Evolutionary conservation across 805 yeast species (phyloP), one percentile per base, ranked within the genome.

Genomic region (Helenozyma baotianmanensis): DNA sequence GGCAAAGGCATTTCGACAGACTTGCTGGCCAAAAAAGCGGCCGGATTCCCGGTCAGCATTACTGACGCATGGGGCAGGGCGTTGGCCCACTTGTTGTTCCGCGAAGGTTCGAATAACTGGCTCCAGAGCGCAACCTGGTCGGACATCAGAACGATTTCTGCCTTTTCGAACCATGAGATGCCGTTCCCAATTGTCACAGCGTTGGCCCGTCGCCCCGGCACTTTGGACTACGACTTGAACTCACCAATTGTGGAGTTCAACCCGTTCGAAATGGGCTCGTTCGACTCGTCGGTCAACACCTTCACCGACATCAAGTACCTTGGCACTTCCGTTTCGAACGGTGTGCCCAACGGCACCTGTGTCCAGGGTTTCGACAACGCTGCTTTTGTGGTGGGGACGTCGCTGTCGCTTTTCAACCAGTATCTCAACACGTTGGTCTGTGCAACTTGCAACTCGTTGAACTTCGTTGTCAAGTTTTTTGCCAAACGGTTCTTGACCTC

Each of bases 61-160:
- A 80, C 90, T 2, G 95, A 85, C 54, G 72, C 76, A 36, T 85
- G 92, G 94, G 88, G 87, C 4, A 68, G 89, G 43, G 78, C 79
- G 2, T 62, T 87, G 32, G 74, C 92, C 2, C 73, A 80, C 45
- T 87, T 82, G 58, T 75, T 86, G 41, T 77, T 56, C 28, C 21
- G 9, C 5, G n/a, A 21, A 21, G 23, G 23, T 4, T 24, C 37
- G 7, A 51, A 56, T 31, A 63, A 61, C 14, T 52, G 50, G 34
- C 48, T 45, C 18, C 48, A 51, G 6, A 42, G 55, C 9, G 44
- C 56, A 9, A 43, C 60, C 8, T 63, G 62, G 58, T 55, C 64
- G 3, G 66, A 60, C 35, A 49, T 64, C 21, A 45, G 63, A 27
- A 46, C 53, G 29, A 30, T 45, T 25, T 26, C 35, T 2, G 35